phyloP scores from a whole-genome alignment of 2,329 filamentous ascomycete species.

The Diaporthe australafricana region DNA sequence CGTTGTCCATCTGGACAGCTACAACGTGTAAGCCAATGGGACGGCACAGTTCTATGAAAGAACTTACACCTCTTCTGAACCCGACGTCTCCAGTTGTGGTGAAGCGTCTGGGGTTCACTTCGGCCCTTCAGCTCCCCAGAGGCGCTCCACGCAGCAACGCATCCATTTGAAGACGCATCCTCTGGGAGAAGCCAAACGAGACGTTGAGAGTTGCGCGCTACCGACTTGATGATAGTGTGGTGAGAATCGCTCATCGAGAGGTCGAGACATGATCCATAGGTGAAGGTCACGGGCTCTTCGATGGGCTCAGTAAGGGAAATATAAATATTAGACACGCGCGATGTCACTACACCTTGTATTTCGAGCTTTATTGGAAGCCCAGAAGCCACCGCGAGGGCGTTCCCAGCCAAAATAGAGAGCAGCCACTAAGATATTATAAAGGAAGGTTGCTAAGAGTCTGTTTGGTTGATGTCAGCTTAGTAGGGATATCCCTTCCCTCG shows the following conservation, averaged over 20 bases:
- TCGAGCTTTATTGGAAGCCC: neutral
- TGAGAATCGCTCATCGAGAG: neutral
- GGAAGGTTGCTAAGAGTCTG: neutral
- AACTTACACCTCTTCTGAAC: neutral
- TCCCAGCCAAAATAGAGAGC: neutral
- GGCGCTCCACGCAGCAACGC: neutral
- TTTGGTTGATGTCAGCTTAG: neutral
- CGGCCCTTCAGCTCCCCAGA: neutral
- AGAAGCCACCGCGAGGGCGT: neutral
- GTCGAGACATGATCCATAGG: neutral
- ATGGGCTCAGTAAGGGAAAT: neutral
- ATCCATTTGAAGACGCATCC: neutral
- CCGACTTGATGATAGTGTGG: neutral
- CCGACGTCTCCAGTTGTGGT: neutral
- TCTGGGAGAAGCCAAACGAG: neutral
- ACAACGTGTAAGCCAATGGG: neutral
- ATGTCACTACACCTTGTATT: neutral
- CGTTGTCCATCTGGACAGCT: neutral
- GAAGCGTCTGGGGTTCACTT: neutral
- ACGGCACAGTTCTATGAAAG: neutral
- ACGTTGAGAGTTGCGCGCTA: neutral
- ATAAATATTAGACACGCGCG: neutral
- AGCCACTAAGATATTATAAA: neutral
- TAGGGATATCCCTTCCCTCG: neutral
- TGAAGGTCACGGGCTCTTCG: neutral